Evolutionary conservation across 1,139 yeast genomes (phyloP).

Genomic region (Yamadazyma dendronema): DNA sequence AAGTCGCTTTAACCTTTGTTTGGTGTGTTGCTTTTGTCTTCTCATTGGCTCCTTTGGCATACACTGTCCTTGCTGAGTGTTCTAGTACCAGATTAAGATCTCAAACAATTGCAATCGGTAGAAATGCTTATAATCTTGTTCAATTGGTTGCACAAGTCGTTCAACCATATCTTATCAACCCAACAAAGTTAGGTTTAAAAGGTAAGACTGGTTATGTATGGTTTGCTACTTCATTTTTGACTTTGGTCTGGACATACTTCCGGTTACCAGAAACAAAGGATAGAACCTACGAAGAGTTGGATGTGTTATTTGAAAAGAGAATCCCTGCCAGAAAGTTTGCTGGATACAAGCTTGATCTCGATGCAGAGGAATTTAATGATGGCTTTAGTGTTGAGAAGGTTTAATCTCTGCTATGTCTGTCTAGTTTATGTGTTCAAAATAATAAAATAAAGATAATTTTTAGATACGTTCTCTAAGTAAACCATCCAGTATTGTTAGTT

Average conservation of each 20-base stretch:
- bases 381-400: background rate
- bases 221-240: constrained; percentile 45
- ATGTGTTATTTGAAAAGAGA: constrained; percentile 43
- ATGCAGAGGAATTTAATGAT: constrained; percentile 7
- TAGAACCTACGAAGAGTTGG: constrained; percentile 60
- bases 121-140: constrained; percentile 44
- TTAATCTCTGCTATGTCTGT: background rate
- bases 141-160: constrained; percentile 42
- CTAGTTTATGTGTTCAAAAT: background rate
- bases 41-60: constrained; percentile 57
- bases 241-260: constrained; percentile 46
- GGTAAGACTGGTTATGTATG: constrained; percentile 59
- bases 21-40: constrained; percentile 50
- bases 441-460: background rate
- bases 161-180: constrained; percentile 58
- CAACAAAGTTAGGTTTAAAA: constrained; percentile 53
- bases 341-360: constrained; percentile 9
- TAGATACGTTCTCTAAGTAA: no score
- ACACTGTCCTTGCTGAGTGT: constrained; percentile 53
- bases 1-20: constrained; percentile 18
- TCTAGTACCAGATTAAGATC: constrained; percentile 54
- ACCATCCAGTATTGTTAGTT: no score
- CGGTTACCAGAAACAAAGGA: constrained; percentile 57
- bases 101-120: constrained; percentile 54
- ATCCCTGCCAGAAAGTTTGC: constrained; percentile 43